Evolutionary conservation across 2,329 filamentous ascomycete species (phyloP).

Genomic region (Escovopsis sp.): DNA sequence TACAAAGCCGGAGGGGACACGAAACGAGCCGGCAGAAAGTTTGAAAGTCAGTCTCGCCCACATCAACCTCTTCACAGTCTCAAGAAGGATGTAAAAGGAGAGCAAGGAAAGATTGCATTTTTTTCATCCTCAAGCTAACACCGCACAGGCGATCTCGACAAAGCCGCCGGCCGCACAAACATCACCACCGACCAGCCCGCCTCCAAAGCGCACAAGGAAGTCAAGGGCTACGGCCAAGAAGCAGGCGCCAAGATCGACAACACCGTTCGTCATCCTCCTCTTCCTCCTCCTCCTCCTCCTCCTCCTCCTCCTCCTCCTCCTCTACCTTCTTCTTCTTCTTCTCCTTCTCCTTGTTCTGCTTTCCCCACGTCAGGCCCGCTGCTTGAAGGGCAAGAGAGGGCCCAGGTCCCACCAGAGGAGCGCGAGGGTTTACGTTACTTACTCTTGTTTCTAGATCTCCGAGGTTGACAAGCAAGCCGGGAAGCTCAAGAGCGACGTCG

Average conservation of each 20-base stretch:
- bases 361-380: too few relatives aligned
- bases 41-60: conserved; percentile 50
- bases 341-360: too few relatives aligned
- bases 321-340: too few relatives aligned
- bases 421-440: too few relatives aligned
- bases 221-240: conserved; percentile 30
- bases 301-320: not conserved
- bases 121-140: not conserved
- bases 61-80: too few relatives aligned
- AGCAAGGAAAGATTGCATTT: too few relatives aligned
- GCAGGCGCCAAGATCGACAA: conserved; percentile 54
- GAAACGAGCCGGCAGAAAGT: conserved; percentile 71
- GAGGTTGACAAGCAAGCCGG: conserved; percentile 49
- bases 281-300: not conserved
- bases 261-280: conserved; percentile 38
- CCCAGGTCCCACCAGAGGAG: too few relatives aligned
- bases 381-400: too few relatives aligned
- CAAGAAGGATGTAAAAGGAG: too few relatives aligned
- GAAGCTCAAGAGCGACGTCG: conserved; percentile 45
- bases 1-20: conserved; percentile 73
- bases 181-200: conserved; percentile 48
- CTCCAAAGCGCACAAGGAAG: conserved; percentile 40
- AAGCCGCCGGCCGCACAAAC: conserved; percentile 43
- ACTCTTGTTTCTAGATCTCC: conserved; percentile 17
- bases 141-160: conserved; percentile 57